phyloP scores from a whole-genome alignment of 352 stramenopile species.

The Globisporangium lucens region DNA sequence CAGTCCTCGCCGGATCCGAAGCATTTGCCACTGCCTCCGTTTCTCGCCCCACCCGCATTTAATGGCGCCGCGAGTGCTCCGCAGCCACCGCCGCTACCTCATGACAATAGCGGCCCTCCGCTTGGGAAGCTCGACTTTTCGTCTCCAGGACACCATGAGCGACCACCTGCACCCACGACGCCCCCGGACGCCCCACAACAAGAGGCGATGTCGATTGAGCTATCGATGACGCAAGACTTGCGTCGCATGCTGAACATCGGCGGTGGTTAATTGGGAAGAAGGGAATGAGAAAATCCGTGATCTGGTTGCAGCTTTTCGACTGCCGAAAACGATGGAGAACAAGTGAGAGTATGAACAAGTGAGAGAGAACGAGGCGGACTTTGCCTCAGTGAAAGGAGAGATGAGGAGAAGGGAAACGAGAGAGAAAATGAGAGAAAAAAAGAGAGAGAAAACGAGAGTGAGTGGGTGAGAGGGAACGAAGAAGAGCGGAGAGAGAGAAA shows the following conservation, averaged over 20 bases:
- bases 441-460: background rate
- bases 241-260: slow-evolving; percentile 81
- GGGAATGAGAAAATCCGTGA: background rate
- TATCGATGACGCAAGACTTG: slow-evolving; percentile 79
- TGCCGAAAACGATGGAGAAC: background rate
- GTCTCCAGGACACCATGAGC: slow-evolving; percentile 7
- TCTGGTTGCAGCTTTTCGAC: background rate
- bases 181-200: slow-evolving; percentile 15
- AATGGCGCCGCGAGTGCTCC: slow-evolving; percentile 18
- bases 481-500: background rate
- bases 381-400: no score
- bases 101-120: slow-evolving; percentile 22
- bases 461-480: background rate
- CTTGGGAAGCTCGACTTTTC: slow-evolving; percentile 12
- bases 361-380: background rate
- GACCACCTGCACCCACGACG: slow-evolving; percentile 34
- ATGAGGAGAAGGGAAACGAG: background rate
- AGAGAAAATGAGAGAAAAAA: background rate
- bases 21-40: slow-evolving; percentile 71
- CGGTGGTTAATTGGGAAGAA: slow-evolving; percentile 22
- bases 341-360: background rate
- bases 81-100: slow-evolving; percentile 20
- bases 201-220: slow-evolving; percentile 46
- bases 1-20: slow-evolving; percentile 76
- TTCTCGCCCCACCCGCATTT: slow-evolving; percentile 31